Evolutionary conservation across 2,329 filamentous ascomycete genomes (phyloP), one percentile per base, ranked within the genome.

Genomic region (Cordyceps pruinosa): DNA sequence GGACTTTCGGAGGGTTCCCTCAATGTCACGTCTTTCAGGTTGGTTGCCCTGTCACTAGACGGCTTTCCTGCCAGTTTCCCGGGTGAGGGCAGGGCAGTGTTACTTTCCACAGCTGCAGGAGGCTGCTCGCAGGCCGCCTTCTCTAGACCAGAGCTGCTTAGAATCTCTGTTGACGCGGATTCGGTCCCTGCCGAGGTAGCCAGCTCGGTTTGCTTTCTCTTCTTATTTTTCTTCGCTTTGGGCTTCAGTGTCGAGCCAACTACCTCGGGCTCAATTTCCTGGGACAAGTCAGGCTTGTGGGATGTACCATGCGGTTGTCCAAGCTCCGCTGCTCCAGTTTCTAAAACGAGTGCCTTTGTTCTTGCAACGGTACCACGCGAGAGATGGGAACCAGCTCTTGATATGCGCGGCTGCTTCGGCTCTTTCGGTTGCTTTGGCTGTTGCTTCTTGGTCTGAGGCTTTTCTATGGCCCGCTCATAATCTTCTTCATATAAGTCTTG

Each of bases 1-100:
- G 87, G 87, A 62, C 87, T 90, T 61, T 74, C 75, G 1, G 80
- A 83, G 23, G 70, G 71, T 2, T 75, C 72, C 5, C 79, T 39
- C n/a, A 58, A 39, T 45, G 53, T 47, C 60, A 54, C 37, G 6
- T 60, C 41, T 21, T 57, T 60, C 6, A 63, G 57, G 23, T 60
- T 68, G 8, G 69, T 54, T 19, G 58, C 64, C 32, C 28, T 47
- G 10, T 41, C 58, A 21, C 12, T 25, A 12, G 23, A n/a, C n/a
- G 45, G 19, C 41, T 28, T 32, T 26, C 13, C 13, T 7, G 19
- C 25, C 25, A n/a, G 8, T 9, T 25, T 26, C 19, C 2, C 21
- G 19, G 34, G 7, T 13, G 32, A 39, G 13, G 44, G 19, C 13
- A 9, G 17, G 2, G 15, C 5, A 21, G 34, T 8, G 19, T 19